Conservation (phyloP, 1,284 basidiomycete species). For the Trichosporon faecale region DNA sequence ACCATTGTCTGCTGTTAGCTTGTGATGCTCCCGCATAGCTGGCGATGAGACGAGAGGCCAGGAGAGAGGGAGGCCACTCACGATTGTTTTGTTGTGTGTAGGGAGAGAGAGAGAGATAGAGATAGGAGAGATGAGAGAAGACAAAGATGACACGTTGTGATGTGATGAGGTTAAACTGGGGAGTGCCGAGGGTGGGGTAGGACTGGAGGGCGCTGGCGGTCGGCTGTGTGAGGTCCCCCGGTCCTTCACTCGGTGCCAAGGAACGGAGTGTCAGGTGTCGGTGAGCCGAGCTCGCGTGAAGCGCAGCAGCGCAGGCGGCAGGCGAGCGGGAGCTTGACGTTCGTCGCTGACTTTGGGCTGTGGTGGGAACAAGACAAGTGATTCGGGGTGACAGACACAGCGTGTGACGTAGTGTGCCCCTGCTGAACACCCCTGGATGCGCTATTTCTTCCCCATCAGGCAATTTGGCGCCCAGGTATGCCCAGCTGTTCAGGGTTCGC, state of each 20-base stretch:
- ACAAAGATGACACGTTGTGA: not conserved
- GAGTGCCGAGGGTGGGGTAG: not conserved
- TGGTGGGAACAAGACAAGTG: not conserved
- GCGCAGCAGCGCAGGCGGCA: not conserved
- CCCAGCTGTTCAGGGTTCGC: not conserved
- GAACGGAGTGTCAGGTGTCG: not conserved
- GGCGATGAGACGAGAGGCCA: no score
- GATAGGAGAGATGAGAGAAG: not conserved
- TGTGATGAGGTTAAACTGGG: not conserved
- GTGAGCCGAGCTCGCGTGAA: not conserved
- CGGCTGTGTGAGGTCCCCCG: not conserved
- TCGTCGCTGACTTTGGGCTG: not conserved
- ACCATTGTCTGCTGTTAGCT: conserved; percentile 11
- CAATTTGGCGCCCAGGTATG: not conserved
- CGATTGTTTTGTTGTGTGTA: not conserved
- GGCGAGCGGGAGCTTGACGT: not conserved
- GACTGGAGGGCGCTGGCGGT: not conserved
- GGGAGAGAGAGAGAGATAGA: not conserved
- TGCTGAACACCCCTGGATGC: no score
- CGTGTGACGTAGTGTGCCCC: not conserved
- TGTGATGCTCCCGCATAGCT: no score
- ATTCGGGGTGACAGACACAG: not conserved
- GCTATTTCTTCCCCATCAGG: not conserved
- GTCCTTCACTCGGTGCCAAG: not conserved
- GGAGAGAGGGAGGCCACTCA: not conserved